Evolutionary conservation across 768 basidiomycete species (phyloP), one percentile per base, ranked within the genome.

Genomic region (Tulasnella sp.): DNA sequence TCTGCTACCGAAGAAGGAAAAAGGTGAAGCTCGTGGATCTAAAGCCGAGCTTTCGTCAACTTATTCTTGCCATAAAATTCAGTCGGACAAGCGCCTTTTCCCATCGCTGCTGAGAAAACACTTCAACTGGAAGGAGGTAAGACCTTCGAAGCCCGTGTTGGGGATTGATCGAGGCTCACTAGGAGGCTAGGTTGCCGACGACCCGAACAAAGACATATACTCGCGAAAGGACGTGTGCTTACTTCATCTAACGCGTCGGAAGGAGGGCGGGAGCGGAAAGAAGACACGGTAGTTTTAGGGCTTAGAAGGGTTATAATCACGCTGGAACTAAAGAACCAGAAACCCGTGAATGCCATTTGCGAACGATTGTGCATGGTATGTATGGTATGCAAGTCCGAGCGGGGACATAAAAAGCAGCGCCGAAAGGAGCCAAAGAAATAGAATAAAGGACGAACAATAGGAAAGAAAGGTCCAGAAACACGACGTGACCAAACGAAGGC

Each of bases 1-100:
- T 98, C 85, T 96, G 95, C 84, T 97, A 96, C 87, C 96, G 96
- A 86, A 97, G 97, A 83, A 89, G 96, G 76, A 89, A 96, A 86
- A 97, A 95, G 90, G 95, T 92, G 21, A 75, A 58, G 83, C 38
- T 1, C 31, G 38, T 48, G n/a, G 46, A 36, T 62, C 27, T n/a
- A 42, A 24, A 31, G 18, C n/a, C 58, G n/a, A n/a, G n/a, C 76
- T 72, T 34, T 56, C 77, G 46, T 40, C 44, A 24, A 31, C 68
- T 71, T 38, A 56, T 80, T 2, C 42, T 40, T 58, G 36, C 31
- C 52, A 58, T 81, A 27, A 36, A 31, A 58, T 58, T 44, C 79
- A 96, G 95, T 96, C 94, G 0, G 96, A 97, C 84, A 95, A 91
- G 83, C 90, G 93, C 1, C 97, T 97, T 86, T 97, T 97, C 84